A percentile compares a stretch with the other conserved stretches of the same genome.
These are phyloP conservation scores for Globisporangium ultimum DNA, from an alignment of 352 stramenopile genomes.

Conservation along the genomic window DNA sequence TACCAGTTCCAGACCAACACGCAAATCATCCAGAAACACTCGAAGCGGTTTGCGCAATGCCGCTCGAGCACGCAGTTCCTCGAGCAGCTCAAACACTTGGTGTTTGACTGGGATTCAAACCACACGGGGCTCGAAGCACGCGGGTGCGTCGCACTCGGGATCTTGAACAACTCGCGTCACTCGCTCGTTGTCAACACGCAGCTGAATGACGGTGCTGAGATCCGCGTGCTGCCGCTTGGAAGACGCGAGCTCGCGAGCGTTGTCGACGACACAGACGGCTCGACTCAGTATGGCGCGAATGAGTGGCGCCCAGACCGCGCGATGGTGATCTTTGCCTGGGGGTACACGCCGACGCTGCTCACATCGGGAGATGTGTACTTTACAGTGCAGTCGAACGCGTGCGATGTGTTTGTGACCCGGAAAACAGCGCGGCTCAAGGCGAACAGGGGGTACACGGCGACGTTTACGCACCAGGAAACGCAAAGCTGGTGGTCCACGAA, in stretches of 20 bases:
- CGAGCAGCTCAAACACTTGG: slow-evolving; percentile 64
- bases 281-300: slow-evolving; percentile 11
- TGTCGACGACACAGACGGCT: slow-evolving; percentile 16
- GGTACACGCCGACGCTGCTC: slow-evolving; percentile 80
- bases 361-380: slow-evolving; percentile 85
- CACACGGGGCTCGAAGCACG: slow-evolving; percentile 77
- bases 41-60: slow-evolving; percentile 39
- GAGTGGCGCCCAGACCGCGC: slow-evolving; percentile 65
- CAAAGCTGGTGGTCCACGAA: slow-evolving; percentile 81
- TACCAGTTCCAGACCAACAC: slow-evolving; percentile 75
- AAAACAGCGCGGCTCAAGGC: slow-evolving; percentile 71
- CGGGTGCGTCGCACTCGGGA: slow-evolving; percentile 64
- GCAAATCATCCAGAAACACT: slow-evolving; percentile 75
- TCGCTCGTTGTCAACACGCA: slow-evolving; percentile 63
- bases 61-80: slow-evolving; percentile 51
- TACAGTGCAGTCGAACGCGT: slow-evolving; percentile 79
- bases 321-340: slow-evolving; percentile 78
- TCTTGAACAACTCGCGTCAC: slow-evolving; percentile 81
- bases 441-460: slow-evolving; percentile 78
- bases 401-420: slow-evolving; percentile 75
- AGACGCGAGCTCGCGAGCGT: slow-evolving; percentile 52
- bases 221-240: slow-evolving; percentile 61
- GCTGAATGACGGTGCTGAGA: slow-evolving; percentile 73
- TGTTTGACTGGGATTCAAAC: slow-evolving; percentile 86
- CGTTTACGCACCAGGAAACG: slow-evolving; percentile 79